phyloP scores from a whole-genome alignment of 2,329 filamentous ascomycete genomes.

The Thielaviopsis populi region DNA sequence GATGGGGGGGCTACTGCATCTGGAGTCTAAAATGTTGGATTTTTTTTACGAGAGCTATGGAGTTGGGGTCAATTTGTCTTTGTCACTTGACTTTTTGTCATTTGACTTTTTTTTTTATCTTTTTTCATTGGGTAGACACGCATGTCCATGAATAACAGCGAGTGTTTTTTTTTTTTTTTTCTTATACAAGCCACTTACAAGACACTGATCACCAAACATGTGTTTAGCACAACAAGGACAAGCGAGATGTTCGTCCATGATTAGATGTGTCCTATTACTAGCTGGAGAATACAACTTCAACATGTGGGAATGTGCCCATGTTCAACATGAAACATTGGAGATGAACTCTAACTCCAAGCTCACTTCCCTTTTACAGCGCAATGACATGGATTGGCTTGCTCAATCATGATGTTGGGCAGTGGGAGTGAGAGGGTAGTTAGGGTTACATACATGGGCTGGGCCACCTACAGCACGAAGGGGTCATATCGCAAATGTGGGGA shows the following conservation, averaged over 20 bases:
- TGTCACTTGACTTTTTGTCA: background rate
- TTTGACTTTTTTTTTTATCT: background rate
- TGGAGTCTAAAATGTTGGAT: background rate
- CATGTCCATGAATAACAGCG: no score
- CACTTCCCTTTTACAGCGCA: background rate
- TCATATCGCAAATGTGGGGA: constrained; percentile 2
- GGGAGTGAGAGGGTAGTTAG: background rate
- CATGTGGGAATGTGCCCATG: background rate
- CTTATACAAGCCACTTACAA: no score
- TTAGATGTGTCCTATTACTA: no score
- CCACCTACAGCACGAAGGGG: background rate
- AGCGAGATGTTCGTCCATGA: no score
- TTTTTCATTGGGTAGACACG: background rate
- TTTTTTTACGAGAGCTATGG: background rate
- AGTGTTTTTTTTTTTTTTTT: no score
- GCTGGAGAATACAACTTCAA: background rate
- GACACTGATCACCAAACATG: no score
- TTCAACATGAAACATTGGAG: background rate
- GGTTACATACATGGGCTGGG: background rate
- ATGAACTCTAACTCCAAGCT: background rate
- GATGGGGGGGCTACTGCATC: background rate
- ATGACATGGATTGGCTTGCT: background rate
- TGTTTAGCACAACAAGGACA: no score
- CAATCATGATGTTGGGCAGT: background rate
- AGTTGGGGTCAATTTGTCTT: background rate